Evolutionary conservation across 371 early-diverging fungal genomes (phyloP), one percentile per base, ranked within the genome.

Genomic region (Sporodiniella umbellata): DNA sequence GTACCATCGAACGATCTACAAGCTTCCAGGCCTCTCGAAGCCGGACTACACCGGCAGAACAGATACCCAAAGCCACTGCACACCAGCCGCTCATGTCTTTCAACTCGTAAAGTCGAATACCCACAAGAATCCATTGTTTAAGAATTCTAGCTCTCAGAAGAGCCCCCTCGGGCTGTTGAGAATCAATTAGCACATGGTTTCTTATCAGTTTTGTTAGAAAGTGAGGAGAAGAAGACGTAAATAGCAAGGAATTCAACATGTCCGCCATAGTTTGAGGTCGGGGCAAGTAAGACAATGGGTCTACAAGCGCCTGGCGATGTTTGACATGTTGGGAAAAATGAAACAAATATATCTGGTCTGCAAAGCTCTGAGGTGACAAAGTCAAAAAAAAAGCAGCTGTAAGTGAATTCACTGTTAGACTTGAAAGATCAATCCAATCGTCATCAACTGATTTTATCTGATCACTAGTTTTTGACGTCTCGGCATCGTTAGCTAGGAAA

Each of bases 61-160:
- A 89, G 1, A 91, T 59, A 1, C 83, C 89, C 46, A 78, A 76
- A 4, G 90, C 88, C 24, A 91, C 78, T 0, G 89, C 86, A 26
- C 84, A 72, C 83, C 88, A 91, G 15, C 85, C 78, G 0, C 81
- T 75, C 62, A 86, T 81, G 47, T 91, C 91, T 19, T 88, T 85
- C 15, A 87, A 52, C 1, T 53, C 37, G 0, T 81, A 58, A 35
- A 85, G 62, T 23, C 66, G 57, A 7, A 72, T 63, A 12, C 88
- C 91, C 2, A 87, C 79, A 14, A 65, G 70, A 37, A 89, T 86
- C 91, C 91, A 91, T 50, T 89, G 90, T 42, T 74, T 79, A 25
- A 91, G 53, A 18, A 90, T 55, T 26, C 69, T 68, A 17, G 86
- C 79, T 25, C 91, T 72, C 21, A 60, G 12, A 2, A 68, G 4